These are phyloP conservation scores for Saccharomycopsis fermentans DNA, from an alignment of 805 yeast genomes.

Conservation along the genomic window DNA sequence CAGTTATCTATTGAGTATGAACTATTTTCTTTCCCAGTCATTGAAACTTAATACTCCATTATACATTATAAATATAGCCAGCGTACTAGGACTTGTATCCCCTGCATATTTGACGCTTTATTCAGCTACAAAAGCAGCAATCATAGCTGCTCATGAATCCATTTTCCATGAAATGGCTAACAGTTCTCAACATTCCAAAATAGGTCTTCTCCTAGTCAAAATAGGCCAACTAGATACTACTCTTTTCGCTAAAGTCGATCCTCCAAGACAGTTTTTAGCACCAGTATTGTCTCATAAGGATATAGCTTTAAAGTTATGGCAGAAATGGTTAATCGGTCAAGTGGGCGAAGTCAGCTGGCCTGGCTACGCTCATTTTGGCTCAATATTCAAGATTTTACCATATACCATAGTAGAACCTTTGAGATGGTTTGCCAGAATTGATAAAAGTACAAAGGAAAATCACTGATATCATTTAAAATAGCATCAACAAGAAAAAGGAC, in stretches of 20 bases:
- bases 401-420: constrained; percentile 24
- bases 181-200: constrained; percentile 1
- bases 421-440: constrained; percentile 18
- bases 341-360: constrained; percentile 31
- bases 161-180: constrained; percentile 25
- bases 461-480: too few relatives aligned
- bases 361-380: constrained; percentile 32
- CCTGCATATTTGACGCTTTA: constrained; percentile 34
- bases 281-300: constrained; percentile 29
- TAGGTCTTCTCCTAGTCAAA: constrained; percentile 27
- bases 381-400: constrained; percentile 29
- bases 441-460: too few relatives aligned
- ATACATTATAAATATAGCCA: constrained; percentile 31
- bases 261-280: constrained; percentile 31
- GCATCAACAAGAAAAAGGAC: too few relatives aligned
- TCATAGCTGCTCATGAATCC: constrained; percentile 33
- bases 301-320: constrained; percentile 27
- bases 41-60: constrained; percentile 12
- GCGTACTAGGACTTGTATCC: constrained; percentile 32
- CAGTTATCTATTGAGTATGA: constrained; percentile 8
- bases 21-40: constrained; percentile 1
- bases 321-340: constrained; percentile 25
- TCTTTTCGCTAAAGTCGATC: constrained; percentile 32
- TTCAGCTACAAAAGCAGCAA: constrained; percentile 35
- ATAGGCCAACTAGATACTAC: constrained; percentile 36